Conservation (phyloP, 2,329 filamentous ascomycete genomes). For the Sporothrix pseudoabietina region DNA sequence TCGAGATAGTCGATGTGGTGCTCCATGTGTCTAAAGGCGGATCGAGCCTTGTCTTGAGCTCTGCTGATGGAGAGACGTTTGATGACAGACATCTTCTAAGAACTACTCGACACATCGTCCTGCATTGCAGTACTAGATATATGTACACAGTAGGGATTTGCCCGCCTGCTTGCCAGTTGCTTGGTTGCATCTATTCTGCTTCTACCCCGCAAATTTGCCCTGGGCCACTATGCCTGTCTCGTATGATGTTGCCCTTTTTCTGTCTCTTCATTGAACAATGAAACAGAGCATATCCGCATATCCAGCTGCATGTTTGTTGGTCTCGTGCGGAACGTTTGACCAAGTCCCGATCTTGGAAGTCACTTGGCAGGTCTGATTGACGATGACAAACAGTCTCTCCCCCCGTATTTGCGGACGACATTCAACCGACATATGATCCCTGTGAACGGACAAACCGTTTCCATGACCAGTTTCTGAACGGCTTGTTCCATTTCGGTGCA, state of each 20-base stretch:
- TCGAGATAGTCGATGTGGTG: not conserved
- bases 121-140: not conserved
- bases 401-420: not conserved
- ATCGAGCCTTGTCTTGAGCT: not conserved
- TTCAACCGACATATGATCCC: not conserved
- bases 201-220: constrained; percentile 16
- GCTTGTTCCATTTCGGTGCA: not conserved
- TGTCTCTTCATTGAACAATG: not conserved
- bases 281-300: not conserved
- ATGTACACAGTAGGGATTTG: not conserved
- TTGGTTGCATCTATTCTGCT: not conserved
- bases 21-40: not conserved
- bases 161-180: not conserved
- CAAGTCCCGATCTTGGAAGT: not conserved
- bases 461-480: not conserved
- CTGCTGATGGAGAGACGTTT: not conserved
- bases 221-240: constrained; percentile 13
- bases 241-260: not conserved
- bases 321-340: not conserved
- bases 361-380: not conserved
- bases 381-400: not conserved
- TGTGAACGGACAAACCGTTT: not conserved
- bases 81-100: not conserved
- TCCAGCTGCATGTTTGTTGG: not conserved
- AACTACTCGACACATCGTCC: not conserved